Percentiles rank a stretch among this genome's conserved stretches.
Conservation (phyloP, 2,329 filamentous ascomycete species). For the Atkinsonella hypoxylon region DNA sequence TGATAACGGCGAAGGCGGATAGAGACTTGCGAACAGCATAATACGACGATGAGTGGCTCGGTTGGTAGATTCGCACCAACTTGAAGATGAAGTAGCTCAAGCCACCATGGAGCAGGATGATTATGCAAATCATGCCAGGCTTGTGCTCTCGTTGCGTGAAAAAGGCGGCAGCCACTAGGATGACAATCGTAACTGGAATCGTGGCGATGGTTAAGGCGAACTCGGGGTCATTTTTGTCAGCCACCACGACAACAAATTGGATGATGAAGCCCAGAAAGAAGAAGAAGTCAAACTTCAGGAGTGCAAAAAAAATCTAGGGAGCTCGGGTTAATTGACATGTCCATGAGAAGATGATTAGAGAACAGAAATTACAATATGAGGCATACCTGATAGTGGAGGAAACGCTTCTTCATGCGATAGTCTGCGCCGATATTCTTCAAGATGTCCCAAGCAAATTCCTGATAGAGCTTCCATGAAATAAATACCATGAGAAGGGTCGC, state of each 20-base stretch:
- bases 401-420: slow-evolving; percentile 90
- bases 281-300: slow-evolving; percentile 99
- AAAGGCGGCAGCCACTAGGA: slow-evolving; percentile 73
- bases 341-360: too few relatives aligned
- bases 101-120: slow-evolving; percentile 77
- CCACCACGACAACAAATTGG: slow-evolving; percentile 91
- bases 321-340: background rate
- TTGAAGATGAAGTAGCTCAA: slow-evolving; percentile 98
- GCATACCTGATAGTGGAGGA: slow-evolving; percentile 83
- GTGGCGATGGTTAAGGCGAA: slow-evolving; percentile 80
- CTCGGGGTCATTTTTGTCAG: slow-evolving; percentile 55
- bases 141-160: slow-evolving; percentile 78
- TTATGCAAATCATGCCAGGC: slow-evolving; percentile 62
- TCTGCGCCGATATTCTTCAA: slow-evolving; percentile 98
- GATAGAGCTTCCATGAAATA: slow-evolving; percentile 88
- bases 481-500: slow-evolving; percentile 62
- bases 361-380: slow-evolving; percentile 10
- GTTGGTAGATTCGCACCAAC: slow-evolving; percentile 85
- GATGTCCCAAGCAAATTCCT: slow-evolving; percentile 98
- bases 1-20: slow-evolving; percentile 89
- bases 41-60: slow-evolving; percentile 49
- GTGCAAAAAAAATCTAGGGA: slow-evolving; percentile 82
- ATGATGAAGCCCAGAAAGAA: slow-evolving; percentile 99
- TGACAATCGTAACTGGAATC: slow-evolving; percentile 80
- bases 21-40: slow-evolving; percentile 69